Base-by-base conservation (phyloP, 2,329 filamentous ascomycete species). In the Gremmenia infestans region DNA sequence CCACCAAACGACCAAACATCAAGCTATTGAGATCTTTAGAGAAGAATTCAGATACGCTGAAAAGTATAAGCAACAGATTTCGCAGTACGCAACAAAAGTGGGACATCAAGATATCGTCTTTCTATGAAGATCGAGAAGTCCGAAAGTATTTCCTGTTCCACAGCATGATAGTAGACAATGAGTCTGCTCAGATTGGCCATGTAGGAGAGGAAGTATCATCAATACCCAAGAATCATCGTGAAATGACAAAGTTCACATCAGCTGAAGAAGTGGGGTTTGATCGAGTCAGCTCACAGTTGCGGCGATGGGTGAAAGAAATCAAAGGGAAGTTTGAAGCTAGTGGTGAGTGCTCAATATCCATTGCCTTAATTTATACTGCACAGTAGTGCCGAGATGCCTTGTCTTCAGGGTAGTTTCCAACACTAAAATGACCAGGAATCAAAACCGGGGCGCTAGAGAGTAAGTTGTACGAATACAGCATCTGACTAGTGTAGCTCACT, bases 201-300 rank as follows among this genome's bases (percentile, higher is more conserved):
- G 19, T 35, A 14, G 35, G 12, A 12, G 54, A 55, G 28, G 48
- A 52, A n/a, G 25, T 42, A 5, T n/a, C 15, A 5, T 40, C 23
- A 14, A 48, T 55, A 22, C 54, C 54, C 22, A 32, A 32, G 22
- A 48, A 52, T 17, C 54, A 55, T 28, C 36, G 42, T 23, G 42
- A 42, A 8, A 55, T 55, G 54, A 55, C 49, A 17, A 55, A 55
- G 43, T 55, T 52, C 35, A 19, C 40, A 7, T 48, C 40, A n/a
- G 3, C 7, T 15, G n/a, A 52, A 19, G 48, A 52, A 22, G 43
- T 47, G 11, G 48, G 54, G 22, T 55, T 52, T 19, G 28, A 52
- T 12, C 40, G 54, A 22, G 42, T 48, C 23, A 54, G 25, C 23
- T 22, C 52, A 22, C 47, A 54, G 11, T 19, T 50, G 22, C 17